Conservation (phyloP, 495 filamentous ascomycete species). For the Neurospora pannonica region DNA sequence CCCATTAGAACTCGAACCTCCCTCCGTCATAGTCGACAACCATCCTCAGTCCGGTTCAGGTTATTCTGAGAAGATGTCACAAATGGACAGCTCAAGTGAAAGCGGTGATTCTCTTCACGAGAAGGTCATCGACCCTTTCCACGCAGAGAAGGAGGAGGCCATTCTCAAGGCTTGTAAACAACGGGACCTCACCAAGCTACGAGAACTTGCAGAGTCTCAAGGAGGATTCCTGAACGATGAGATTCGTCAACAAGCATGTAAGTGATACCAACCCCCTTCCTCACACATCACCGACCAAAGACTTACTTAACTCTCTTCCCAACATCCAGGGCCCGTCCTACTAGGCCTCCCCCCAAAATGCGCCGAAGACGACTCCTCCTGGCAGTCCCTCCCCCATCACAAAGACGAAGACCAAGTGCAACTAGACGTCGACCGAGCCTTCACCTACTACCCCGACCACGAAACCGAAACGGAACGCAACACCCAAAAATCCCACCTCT, state of each 20-base stretch:
- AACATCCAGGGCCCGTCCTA: slow-evolving; percentile 61
- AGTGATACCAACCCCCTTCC: slow-evolving; percentile 28
- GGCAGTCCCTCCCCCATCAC: slow-evolving; percentile 54
- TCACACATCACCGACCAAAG: neutral
- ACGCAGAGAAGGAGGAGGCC: slow-evolving; percentile 11
- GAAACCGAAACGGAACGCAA: slow-evolving; percentile 49
- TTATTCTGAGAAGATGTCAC: neutral
- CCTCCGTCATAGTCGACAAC: neutral
- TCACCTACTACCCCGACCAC: slow-evolving; percentile 82
- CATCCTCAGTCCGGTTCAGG: neutral
- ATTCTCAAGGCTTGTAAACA: slow-evolving; percentile 62
- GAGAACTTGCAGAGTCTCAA: slow-evolving; percentile 56
- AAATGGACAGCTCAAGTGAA: slow-evolving; percentile 6
- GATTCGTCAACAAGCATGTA: slow-evolving; percentile 78
- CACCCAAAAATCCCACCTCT: slow-evolving; percentile 60
- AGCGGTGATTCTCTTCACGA: slow-evolving; percentile 3
- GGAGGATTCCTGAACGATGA: slow-evolving; percentile 74
- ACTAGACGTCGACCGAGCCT: slow-evolving; percentile 89
- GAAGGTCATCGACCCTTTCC: slow-evolving; percentile 5
- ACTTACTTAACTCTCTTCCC: neutral
- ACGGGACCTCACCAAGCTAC: slow-evolving; percentile 52
- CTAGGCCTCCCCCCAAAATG: slow-evolving; percentile 42
- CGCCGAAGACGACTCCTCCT: slow-evolving; percentile 24
- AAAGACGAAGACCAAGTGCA: slow-evolving; percentile 81
- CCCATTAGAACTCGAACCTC: neutral